A percentile compares a stretch with the other conserved stretches of the same genome.
These are phyloP conservation scores for Camellia sinensis DNA, from an alignment of 148 eudicot genomes.

Conservation along the genomic window DNA sequence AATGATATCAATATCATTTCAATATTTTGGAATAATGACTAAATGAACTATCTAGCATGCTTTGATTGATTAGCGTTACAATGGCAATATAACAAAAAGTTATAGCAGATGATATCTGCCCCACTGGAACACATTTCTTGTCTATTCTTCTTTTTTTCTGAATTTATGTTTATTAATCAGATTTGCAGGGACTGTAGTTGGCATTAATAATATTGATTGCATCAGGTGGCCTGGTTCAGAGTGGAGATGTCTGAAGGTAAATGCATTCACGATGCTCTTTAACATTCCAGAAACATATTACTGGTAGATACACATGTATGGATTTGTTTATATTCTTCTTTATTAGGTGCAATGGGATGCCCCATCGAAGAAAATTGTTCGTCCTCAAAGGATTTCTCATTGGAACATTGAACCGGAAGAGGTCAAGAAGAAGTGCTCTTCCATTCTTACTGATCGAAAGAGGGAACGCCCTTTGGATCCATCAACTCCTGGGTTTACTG, in stretches of 20 bases:
- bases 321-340: neutral
- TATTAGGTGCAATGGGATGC: slow-evolving; percentile 22
- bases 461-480: slow-evolving; percentile 13
- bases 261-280: slow-evolving; percentile 1
- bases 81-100: neutral
- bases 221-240: slow-evolving; percentile 24
- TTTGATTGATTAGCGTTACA: neutral
- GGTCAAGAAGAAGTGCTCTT: neutral
- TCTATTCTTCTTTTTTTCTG: neutral
- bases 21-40: neutral
- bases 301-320: neutral
- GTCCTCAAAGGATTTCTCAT: slow-evolving; percentile 21
- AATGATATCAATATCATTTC: neutral
- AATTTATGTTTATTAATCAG: slow-evolving; percentile 11
- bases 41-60: neutral
- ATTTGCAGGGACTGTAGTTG: slow-evolving; percentile 20
- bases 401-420: slow-evolving; percentile 19
- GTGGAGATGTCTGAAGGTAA: slow-evolving; percentile 28
- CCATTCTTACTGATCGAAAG: slow-evolving; percentile 7
- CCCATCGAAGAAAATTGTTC: neutral
- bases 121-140: neutral
- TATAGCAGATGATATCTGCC: neutral
- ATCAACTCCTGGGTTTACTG: neutral
- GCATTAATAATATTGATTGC: slow-evolving; percentile 16
- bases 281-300: neutral